Evolutionary conservation across 2,329 filamentous ascomycete species (phyloP), one percentile per base, ranked within the genome.

Genomic region (Thelonectria discophora): DNA sequence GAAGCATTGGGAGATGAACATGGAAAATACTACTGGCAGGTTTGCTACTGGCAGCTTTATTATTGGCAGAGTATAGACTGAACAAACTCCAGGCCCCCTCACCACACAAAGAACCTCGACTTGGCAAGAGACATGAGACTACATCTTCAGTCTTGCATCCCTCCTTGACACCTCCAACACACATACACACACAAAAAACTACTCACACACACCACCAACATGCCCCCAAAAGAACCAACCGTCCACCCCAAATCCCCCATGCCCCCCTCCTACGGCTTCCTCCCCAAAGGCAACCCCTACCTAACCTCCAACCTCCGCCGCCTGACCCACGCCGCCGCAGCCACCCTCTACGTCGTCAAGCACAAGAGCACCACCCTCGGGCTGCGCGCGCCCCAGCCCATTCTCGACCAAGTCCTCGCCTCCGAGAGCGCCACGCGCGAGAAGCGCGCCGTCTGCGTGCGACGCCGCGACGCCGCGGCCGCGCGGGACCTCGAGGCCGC

Each of bases 211-310:
- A 15, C 9, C n/a, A 5, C 12, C 3, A n/a, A 9, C 20, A 60
- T 45, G 12, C 11, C 54, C 17, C 34, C 47, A 4, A 61, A 43
- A 11, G 58, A 61, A 24, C 21, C 21, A 3, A 27, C 27, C 8
- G 58, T 61, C 15, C n/a, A 47, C 11, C 40, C 21, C 2, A 18
- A 20, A 11, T 27, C 48, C 5, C 58, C 58, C 13, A 52, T 61
- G 58, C 58, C 58, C 12, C 52, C 55, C 8, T 52, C 52, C 30
- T 60, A 60, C 24, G 58, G 58, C 5, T 60, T 60, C 13, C 47
- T 60, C 5, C 46, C 10, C n/a, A 60, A 60, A 18, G 58, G 58
- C 21, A 53, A 52, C 21, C 12, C 32, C 20, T 60, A 56, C 8
- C 10, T 56, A 11, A 60, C 58, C 2, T 46, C 52, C 6, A 60